A percentile compares a stretch with the other conserved stretches of the same genome.
Evolutionary conservation across 441 rosid genomes (phyloP).

Genomic region (Arabidopsis hybrid): DNA sequence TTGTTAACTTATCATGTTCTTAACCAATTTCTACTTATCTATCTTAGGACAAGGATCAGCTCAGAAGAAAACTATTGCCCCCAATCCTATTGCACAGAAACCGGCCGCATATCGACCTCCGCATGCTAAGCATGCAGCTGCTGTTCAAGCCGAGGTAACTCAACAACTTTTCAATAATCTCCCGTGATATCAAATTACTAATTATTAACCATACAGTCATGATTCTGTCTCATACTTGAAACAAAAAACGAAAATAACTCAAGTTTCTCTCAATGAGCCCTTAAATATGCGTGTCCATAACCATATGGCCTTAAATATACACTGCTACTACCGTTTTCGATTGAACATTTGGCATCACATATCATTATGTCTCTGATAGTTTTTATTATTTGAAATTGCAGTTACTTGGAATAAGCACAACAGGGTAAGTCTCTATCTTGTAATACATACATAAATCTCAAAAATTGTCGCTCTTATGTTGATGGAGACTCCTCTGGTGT

Average conservation of each 20-base stretch:
- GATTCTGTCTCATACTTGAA: background rate
- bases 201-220: background rate
- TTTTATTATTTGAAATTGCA: constrained; percentile 47
- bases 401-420: constrained; percentile 67
- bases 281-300: constrained; percentile 1
- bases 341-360: constrained; percentile 3
- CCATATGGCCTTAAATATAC: background rate
- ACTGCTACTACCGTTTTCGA: background rate
- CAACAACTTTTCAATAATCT: background rate
- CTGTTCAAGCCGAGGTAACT: constrained; percentile 83
- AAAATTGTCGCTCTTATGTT: background rate
- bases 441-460: background rate
- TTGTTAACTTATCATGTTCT: constrained; percentile 20
- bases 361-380: constrained; percentile 48
- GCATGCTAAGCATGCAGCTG: constrained; percentile 83
- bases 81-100: constrained; percentile 60
- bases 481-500: constrained; percentile 9
- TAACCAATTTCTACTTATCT: constrained; percentile 17
- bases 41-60: constrained; percentile 70
- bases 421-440: constrained; percentile 64
- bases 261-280: background rate
- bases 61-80: constrained; percentile 54
- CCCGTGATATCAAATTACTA: background rate
- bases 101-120: constrained; percentile 98
- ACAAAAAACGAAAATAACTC: background rate